Evolutionary conservation across 1,284 basidiomycete genomes (phyloP), one percentile per base, ranked within the genome.

Genomic region (Lentinula novae-zelandiae): DNA sequence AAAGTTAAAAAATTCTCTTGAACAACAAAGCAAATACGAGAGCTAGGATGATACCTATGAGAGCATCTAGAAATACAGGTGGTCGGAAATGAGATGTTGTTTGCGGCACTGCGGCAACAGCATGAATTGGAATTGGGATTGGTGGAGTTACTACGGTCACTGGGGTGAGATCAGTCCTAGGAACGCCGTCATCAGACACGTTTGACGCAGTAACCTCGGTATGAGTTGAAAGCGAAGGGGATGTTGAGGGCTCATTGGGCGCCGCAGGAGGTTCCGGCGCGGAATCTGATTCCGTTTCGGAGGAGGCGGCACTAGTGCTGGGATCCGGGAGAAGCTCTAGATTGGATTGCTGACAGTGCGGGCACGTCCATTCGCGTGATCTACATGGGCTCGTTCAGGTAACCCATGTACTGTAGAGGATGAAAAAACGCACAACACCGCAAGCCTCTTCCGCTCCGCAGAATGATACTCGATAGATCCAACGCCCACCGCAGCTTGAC

Each of bases 401-500:
- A 63, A 46, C 2, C 40, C 60, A 59, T 63, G 15, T 5, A 46
- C 61, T 27, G 39, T 22, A 17, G 33, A 15, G 12, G 36, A 39
- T 12, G 9, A 12, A 42, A 10, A 34, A 15, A 70, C 91, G 72
- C 72, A 95, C 90, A 92, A 67, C 58, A 77, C 77, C 7, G 95
- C 95, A 22, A 98, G 79, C 58, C 95, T 82, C 71, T 83, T 90
- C 57, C 93, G 83, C 72, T 97, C 95, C 6, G 82, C 78, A 31
- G 83, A 74, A 6, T 92, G 89, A 67, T 88, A 89, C 68, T 96
- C 92, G 52, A 98, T 81, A 2, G 93, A 93, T 4, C 95, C 95
- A 42, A 97, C 89, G 13, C 94, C 94, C 38, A 88, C 87, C n/a
- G 95, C 88, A 22, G 93, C 89, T 68, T 95, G 90, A 31, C 94